Evolutionary conservation across 23 red algal genomes (phyloP), one percentile per base, ranked within the genome.

Genomic region (Agarophyton chilense): DNA sequence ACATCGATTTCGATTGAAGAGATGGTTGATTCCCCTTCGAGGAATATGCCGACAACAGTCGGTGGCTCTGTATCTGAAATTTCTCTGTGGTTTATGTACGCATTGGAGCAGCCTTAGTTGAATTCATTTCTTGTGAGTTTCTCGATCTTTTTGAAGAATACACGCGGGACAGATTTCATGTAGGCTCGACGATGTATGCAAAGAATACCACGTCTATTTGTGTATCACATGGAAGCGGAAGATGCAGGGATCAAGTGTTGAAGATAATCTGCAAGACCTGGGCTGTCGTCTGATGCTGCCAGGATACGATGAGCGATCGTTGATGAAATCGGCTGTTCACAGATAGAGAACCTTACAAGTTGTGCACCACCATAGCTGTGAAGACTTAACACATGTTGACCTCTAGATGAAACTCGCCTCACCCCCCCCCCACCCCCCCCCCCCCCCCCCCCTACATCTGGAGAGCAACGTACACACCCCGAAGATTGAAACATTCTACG

Each of bases 1-100:
- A 74, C 68, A 74, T 74, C 68, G 68, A 74, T 74, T 74, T 74
- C 68, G 40, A 46, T 74, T 74, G 68, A 74, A 74, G 68, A 74
- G 43, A 74, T 74, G 68, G 36, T 4, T 74, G 68, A 74, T 46
- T 24, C 16, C 68, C 43, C 36, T 47, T 74, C 39, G 68, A 74
- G 68, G 68, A 74, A 74, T 74, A 49, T 74, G 68, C 68, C 68
- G 41, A 74, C 68, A 49, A 74, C 33, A 47, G 38, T 29, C n/a
- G 7, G 19, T 61, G 26, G 68, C 40, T 43, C 40, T 74, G 68
- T 26, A 43, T 74, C 43, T 74, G 68, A 74, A 74, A 74, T 43
- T 43, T 74, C 68, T 74, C 68, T 74, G 40, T 74, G 68, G 68
- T 74, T 74, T 74, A 74, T 74, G 68, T 74, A 74, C 68, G 68